phyloP scores from a whole-genome alignment of 768 basidiomycete genomes.

The Xerocomellus amylosporus region DNA sequence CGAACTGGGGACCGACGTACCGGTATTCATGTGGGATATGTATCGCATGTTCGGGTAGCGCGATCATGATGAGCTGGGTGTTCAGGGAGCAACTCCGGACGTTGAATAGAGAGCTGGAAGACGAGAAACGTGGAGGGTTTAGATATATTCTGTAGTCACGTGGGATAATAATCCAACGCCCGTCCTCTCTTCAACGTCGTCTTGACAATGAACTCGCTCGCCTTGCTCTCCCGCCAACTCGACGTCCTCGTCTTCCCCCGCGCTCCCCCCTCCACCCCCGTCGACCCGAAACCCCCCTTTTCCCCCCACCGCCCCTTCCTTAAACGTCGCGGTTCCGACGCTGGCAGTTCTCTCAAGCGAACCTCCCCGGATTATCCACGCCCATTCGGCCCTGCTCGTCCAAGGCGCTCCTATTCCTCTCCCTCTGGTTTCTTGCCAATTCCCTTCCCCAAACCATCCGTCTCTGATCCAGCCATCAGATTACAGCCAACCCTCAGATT shows the following conservation, averaged over 20 bases:
- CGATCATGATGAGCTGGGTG: constrained; percentile 49
- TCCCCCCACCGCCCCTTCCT: constrained; percentile 22
- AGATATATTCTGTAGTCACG: constrained; percentile 45
- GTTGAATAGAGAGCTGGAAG: constrained; percentile 41
- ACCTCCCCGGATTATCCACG: constrained; percentile 39
- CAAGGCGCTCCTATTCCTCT: constrained; percentile 63
- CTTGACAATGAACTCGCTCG: constrained; percentile 75
- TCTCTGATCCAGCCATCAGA: constrained; percentile 33
- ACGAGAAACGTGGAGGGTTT: constrained; percentile 31
- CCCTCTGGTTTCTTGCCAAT: constrained; percentile 50
- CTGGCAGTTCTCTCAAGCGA: constrained; percentile 34
- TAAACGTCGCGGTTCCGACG: constrained; percentile 29
- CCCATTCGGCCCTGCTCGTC: constrained; percentile 26
- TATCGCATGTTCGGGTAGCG: constrained; percentile 51
- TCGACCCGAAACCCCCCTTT: constrained; percentile 35
- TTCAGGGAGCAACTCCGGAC: constrained; percentile 43
- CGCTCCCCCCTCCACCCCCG: constrained; percentile 58
- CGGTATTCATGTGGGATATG: constrained; percentile 71
- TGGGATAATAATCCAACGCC: neutral
- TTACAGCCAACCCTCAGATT: constrained; percentile 40
- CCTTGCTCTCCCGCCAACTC: constrained; percentile 78
- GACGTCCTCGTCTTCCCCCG: constrained; percentile 66
- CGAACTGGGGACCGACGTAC: constrained; percentile 69
- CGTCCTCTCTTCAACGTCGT: neutral
- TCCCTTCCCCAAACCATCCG: constrained; percentile 31